phyloP scores from a whole-genome alignment of 306 rosid species.

The Carpinus viminea region DNA sequence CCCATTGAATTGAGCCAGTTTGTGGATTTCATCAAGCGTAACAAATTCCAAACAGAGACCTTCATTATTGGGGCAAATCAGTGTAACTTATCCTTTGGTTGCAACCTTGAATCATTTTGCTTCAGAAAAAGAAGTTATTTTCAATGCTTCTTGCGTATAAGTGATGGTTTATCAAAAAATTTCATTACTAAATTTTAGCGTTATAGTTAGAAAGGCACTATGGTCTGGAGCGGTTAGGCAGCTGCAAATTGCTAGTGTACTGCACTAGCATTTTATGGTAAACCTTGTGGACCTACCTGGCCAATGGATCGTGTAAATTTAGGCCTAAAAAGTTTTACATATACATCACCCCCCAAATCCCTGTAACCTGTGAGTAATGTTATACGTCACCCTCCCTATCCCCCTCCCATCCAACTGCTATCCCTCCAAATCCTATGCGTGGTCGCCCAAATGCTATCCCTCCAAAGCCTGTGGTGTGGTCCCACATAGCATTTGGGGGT shows the following conservation, averaged over 20 bases:
- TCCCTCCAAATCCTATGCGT: no score
- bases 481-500: no score
- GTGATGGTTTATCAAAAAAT: neutral
- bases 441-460: no score
- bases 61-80: conserved; percentile 57
- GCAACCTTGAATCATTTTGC: conserved; percentile 4
- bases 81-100: conserved; percentile 40
- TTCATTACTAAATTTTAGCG: neutral
- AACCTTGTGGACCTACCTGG: neutral
- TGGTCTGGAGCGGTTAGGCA: neutral
- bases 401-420: no score
- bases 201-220: neutral
- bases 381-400: no score
- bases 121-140: neutral
- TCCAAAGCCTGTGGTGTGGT: no score
- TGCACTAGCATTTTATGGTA: neutral
- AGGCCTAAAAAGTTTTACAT: neutral
- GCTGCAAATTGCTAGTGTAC: neutral
- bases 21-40: conserved; percentile 48
- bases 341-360: no score
- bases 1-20: conserved; percentile 51
- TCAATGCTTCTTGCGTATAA: neutral
- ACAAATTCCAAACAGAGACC: conserved; percentile 54
- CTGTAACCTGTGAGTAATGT: no score
- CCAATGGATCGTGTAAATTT: neutral